Percentiles rank a stretch among this genome's conserved stretches.
phyloP scores from a whole-genome alignment of 202 grass and related monocot genomes.

The Elaeis oleifera region DNA sequence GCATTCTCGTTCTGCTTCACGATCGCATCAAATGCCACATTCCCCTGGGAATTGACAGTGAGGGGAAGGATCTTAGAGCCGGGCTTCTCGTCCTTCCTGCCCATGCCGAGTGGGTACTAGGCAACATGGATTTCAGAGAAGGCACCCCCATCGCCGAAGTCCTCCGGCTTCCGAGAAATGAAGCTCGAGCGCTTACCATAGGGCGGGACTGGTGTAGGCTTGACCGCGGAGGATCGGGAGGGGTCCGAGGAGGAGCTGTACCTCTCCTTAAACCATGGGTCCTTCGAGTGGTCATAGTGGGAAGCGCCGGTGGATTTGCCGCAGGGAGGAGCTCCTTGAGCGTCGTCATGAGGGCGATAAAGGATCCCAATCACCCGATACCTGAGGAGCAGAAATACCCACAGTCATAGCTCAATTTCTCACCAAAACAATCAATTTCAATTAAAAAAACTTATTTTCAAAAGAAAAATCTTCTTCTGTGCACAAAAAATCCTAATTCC shows the following conservation, averaged over 20 bases:
- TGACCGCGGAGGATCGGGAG: neutral
- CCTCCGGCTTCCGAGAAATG: slow-evolving; percentile 60
- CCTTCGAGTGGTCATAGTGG: slow-evolving; percentile 83
- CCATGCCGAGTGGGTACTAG: slow-evolving; percentile 85
- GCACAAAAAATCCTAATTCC: too few relatives aligned
- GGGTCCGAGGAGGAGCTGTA: slow-evolving; percentile 36
- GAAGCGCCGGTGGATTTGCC: slow-evolving; percentile 47
- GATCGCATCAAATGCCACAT: slow-evolving; percentile 90
- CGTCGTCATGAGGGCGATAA: slow-evolving; percentile 32
- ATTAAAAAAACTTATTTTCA: too few relatives aligned
- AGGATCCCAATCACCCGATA: neutral
- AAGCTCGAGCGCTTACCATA: slow-evolving; percentile 73
- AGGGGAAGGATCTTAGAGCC: slow-evolving; percentile 82
- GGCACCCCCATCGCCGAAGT: slow-evolving; percentile 77
- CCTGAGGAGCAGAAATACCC: too few relatives aligned
- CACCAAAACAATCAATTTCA: too few relatives aligned
- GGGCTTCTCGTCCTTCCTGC: slow-evolving; percentile 65
- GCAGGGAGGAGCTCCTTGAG: slow-evolving; percentile 73
- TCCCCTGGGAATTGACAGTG: slow-evolving; percentile 64
- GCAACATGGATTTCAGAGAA: slow-evolving; percentile 88
- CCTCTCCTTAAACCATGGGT: slow-evolving; percentile 95
- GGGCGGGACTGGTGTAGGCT: slow-evolving; percentile 33
- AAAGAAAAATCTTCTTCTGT: too few relatives aligned
- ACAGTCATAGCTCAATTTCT: too few relatives aligned
- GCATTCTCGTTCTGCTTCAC: slow-evolving; percentile 96